These are phyloP conservation scores for Fonsecaea erecta DNA, from an alignment of 2,329 filamentous ascomycete species.

Conservation along the genomic window DNA sequence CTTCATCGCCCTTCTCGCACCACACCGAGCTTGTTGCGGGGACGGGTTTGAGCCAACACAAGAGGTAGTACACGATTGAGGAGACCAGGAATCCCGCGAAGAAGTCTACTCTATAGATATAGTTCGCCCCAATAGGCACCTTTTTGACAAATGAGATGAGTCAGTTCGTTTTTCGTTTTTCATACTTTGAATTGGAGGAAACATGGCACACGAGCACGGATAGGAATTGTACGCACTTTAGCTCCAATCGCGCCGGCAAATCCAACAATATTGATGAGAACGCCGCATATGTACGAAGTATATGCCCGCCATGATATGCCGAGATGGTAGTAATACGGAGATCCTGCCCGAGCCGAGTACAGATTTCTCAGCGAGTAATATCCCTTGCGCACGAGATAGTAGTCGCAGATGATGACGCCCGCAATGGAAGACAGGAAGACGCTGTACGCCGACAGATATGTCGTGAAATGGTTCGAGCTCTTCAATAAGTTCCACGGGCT, in stretches of 20 bases:
- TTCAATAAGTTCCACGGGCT: slow-evolving; percentile 59
- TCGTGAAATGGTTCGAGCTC: slow-evolving; percentile 61
- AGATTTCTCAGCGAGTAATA: slow-evolving; percentile 79
- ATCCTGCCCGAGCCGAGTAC: slow-evolving; percentile 67
- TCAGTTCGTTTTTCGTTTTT: not conserved
- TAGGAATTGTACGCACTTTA: not conserved
- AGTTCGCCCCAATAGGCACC: slow-evolving; percentile 78
- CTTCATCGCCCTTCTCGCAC: slow-evolving; percentile 65
- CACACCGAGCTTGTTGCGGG: slow-evolving; percentile 75
- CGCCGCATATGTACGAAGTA: slow-evolving; percentile 73
- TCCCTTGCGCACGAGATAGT: slow-evolving; percentile 82
- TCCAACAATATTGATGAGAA: slow-evolving; percentile 87
- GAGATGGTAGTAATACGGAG: slow-evolving; percentile 73
- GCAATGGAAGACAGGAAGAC: slow-evolving; percentile 94
- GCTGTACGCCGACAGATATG: slow-evolving; percentile 87
- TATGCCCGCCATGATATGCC: slow-evolving; percentile 87
- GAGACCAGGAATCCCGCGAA: slow-evolving; percentile 82
- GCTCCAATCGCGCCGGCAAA: slow-evolving; percentile 74
- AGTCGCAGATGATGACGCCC: slow-evolving; percentile 87
- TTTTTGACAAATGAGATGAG: not conserved
- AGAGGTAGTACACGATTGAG: slow-evolving; percentile 66
- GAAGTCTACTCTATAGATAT: slow-evolving; percentile 91
- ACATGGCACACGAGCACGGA: not conserved
- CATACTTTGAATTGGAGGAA: not conserved
- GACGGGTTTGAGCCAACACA: slow-evolving; percentile 73